Conservation (phyloP, 805 yeast species). For the Kockiozyma suomiensis region DNA sequence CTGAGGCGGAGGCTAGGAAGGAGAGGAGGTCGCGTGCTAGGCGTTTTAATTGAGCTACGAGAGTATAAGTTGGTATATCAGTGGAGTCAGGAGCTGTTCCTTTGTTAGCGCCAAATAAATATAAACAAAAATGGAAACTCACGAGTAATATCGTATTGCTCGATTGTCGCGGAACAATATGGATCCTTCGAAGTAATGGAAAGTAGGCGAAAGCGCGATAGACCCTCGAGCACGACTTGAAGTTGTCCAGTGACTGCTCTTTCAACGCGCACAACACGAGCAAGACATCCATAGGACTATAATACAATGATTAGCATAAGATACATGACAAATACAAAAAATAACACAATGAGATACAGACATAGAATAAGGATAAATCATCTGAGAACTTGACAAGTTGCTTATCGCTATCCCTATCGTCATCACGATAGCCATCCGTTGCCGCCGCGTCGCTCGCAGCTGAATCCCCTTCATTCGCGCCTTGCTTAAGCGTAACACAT, state of each 20-base stretch:
- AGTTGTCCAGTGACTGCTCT: conserved; percentile 19
- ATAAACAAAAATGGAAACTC: not conserved
- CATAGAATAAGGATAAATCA: conserved; percentile 7
- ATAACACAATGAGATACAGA: not conserved
- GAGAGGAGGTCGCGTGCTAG: conserved; percentile 28
- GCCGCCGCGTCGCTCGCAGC: conserved; percentile 13
- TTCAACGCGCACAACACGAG: conserved; percentile 35
- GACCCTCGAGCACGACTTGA: conserved; percentile 35
- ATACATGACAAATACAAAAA: no score
- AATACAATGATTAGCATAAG: not conserved
- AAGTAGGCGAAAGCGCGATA: conserved; percentile 24
- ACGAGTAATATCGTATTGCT: conserved; percentile 9
- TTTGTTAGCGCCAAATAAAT: not conserved
- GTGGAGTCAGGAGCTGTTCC: conserved; percentile 25
- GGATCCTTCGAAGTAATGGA: not conserved
- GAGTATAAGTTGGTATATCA: conserved; percentile 30
- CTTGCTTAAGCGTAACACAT: conserved; percentile 9
- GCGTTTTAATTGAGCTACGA: conserved; percentile 31
- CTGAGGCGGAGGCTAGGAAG: conserved; percentile 15
- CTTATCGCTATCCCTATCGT: not conserved
- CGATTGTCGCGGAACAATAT: not conserved
- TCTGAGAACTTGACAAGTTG: not conserved
- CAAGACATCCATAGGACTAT: conserved; percentile 26
- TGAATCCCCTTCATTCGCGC: not conserved
- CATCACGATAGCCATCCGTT: conserved; percentile 5